phyloP scores from a whole-genome alignment of 2,329 filamentous ascomycete genomes.

The Aspergillus fijiensis region DNA sequence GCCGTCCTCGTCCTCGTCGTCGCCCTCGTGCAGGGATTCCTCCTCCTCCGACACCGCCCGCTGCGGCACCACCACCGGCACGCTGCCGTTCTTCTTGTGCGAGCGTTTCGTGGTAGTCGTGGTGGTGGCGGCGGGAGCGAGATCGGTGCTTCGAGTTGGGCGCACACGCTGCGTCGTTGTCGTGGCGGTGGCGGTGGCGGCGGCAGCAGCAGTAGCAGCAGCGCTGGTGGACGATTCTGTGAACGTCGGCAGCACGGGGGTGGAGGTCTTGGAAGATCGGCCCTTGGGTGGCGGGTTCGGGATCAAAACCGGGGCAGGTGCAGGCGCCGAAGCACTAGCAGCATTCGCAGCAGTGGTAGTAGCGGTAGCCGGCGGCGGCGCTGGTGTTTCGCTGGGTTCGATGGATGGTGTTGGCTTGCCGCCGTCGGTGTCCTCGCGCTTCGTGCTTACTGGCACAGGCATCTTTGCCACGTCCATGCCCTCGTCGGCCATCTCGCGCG shows the following conservation, averaged over 20 bases:
- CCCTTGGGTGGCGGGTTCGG: slow-evolving; percentile 30
- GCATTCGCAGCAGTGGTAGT: too few species aligned
- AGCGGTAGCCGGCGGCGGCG: not conserved
- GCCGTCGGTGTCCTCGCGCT: slow-evolving; percentile 37
- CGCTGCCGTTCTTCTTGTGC: slow-evolving; percentile 34
- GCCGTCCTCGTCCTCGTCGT: slow-evolving; percentile 65
- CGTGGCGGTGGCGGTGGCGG: slow-evolving; percentile 5
- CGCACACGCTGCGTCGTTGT: slow-evolving; percentile 30
- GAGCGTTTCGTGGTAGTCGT: slow-evolving; percentile 30
- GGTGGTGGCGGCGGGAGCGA: slow-evolving; percentile 20
- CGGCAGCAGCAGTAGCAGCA: not conserved
- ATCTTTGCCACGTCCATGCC: slow-evolving; percentile 18
- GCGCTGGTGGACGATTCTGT: slow-evolving; percentile 27
- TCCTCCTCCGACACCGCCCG: slow-evolving; percentile 40
- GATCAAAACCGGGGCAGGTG: not conserved
- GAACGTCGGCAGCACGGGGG: slow-evolving; percentile 39
- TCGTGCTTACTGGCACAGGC: slow-evolving; percentile 25
- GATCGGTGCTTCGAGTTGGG: slow-evolving; percentile 37
- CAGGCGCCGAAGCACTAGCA: not conserved
- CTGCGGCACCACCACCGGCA: slow-evolving; percentile 24
- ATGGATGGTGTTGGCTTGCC: slow-evolving; percentile 29
- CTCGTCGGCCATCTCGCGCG: slow-evolving; percentile 32
- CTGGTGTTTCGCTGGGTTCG: slow-evolving; percentile 37
- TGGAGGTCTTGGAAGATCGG: slow-evolving; percentile 43
- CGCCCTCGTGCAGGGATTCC: slow-evolving; percentile 49